Percentiles rank a stretch among this genome's conserved stretches.
Evolutionary conservation across 192 early-diverging fungal genomes (phyloP).

Genomic region (Umbelopsis vinacea): DNA sequence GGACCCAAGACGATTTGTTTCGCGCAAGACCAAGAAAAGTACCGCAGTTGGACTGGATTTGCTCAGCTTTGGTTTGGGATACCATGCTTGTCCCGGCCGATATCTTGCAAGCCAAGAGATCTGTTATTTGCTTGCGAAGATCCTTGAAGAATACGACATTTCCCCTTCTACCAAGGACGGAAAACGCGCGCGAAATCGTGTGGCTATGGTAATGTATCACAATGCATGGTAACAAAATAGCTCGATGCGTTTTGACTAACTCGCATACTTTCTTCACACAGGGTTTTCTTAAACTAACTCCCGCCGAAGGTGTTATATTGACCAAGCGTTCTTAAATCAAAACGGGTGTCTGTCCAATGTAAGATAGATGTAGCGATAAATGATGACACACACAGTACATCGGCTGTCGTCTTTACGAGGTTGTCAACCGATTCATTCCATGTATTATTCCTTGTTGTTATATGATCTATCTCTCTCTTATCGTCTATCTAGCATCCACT

Average conservation of each 20-base stretch:
- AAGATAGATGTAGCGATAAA: no score
- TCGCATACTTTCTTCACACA: no score
- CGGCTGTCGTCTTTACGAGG: no score
- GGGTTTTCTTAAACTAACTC: no score
- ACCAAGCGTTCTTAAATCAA: no score
- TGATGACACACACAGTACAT: no score
- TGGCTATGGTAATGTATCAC: slow-evolving; percentile 2
- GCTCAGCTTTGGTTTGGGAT: slow-evolving; percentile 34
- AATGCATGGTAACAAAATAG: no score
- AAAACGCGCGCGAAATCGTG: not conserved
- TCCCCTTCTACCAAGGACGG: not conserved
- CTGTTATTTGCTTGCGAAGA: slow-evolving; percentile 22
- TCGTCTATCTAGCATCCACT: not conserved
- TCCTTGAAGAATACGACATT: not conserved
- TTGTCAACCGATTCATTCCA: no score
- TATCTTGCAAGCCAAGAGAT: slow-evolving; percentile 35
- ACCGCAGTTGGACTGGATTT: slow-evolving; percentile 14
- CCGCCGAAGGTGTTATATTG: no score
- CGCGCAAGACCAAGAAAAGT: slow-evolving; percentile 2
- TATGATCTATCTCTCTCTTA: not conserved
- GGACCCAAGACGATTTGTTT: slow-evolving; percentile 27
- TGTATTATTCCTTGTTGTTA: no score
- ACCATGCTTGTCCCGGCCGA: slow-evolving; percentile 42
- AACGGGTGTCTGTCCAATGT: no score
- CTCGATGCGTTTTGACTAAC: no score